Evolutionary conservation across 78 protist genomes (phyloP), one percentile per base, ranked within the genome.

Genomic region (Isochrysis galbana): DNA sequence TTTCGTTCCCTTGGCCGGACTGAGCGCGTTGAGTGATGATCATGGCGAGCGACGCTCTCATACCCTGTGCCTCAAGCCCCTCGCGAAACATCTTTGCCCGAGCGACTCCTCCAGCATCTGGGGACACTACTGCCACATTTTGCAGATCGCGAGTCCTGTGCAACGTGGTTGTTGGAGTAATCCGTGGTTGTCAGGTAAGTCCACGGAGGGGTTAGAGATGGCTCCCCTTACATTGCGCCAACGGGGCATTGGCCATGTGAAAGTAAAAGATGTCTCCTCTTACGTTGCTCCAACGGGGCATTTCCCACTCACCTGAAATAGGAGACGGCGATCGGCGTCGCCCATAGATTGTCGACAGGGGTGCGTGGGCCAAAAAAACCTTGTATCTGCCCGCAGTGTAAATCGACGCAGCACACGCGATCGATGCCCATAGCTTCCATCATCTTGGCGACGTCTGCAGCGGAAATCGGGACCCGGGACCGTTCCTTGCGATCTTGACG

Each of bases 371-470:
- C 90, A 44, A 92, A 92, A 78, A 92, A 92, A 47, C 94, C 94
- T 41, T 96, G 98, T 47, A 97, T 97, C 80, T 96, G 97, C 26
- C 92, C 92, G 55, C 96, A 93, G 91, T 97, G 98, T 72, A 97
- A 69, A 48, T 97, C 98, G 94, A 96, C 32, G 11, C 51, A 96
- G 26, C 29, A 97, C 96, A 22, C 96, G 41, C 94, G 94, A 44
- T 92, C 94, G 34, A 83, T 45, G 21, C 94, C 94, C 94, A 92
- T 92, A 47, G 91, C 87, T 44, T 29, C 34, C 69, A 96, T 74
- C 92, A 97, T 23, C 90, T 93, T 38, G 23, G 97, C 97, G 0
- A 95, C 95, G 38, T 89, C 80, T 54, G 91, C 70, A 0, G 98
- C 98, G 25, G 97, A 92, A 89, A 97, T 97, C 26, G 97, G 96